phyloP scores from a whole-genome alignment of 768 basidiomycete genomes.

The Leucosporidium yakuticum region DNA sequence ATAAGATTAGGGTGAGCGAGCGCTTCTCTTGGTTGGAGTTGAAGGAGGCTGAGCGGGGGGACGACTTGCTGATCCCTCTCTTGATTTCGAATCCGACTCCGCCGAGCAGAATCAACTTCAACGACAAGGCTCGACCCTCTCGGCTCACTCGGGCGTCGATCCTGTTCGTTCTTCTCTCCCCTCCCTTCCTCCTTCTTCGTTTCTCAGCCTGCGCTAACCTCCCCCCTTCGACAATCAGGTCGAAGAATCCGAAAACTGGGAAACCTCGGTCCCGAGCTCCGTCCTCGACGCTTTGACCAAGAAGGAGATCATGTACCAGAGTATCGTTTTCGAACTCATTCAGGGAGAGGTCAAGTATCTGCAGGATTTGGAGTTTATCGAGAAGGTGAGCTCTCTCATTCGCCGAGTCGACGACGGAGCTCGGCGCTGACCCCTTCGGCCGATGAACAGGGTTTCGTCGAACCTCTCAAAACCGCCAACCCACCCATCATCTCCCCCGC shows the following conservation, averaged over 20 bases:
- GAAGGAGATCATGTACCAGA: slow-evolving; percentile 58
- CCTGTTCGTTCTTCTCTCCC: slow-evolving; percentile 1
- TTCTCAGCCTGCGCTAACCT: not conserved
- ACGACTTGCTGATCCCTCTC: not conserved
- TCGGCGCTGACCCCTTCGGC: not conserved
- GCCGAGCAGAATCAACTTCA: slow-evolving; percentile 6
- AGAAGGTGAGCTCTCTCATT: slow-evolving; percentile 52
- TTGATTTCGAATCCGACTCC: too few relatives aligned
- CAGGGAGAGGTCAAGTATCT: slow-evolving; percentile 82
- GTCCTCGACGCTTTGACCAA: slow-evolving; percentile 65
- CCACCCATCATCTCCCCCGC: slow-evolving; percentile 65
- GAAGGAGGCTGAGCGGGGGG: not conserved
- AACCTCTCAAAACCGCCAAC: slow-evolving; percentile 62
- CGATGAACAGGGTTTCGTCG: slow-evolving; percentile 60
- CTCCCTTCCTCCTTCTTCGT: not conserved
- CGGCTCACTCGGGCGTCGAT: slow-evolving; percentile 8
- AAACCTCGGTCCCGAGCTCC: slow-evolving; percentile 65
- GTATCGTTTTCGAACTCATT: slow-evolving; percentile 75
- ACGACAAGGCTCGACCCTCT: slow-evolving; percentile 33
- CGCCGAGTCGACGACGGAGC: not conserved
- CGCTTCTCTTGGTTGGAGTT: too few relatives aligned
- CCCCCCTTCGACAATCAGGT: slow-evolving; percentile 28
- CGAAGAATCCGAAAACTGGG: slow-evolving; percentile 61
- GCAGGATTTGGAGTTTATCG: slow-evolving; percentile 76
- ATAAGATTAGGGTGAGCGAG: slow-evolving; percentile 3